Base-by-base conservation (phyloP, 179 eudicot species). In the Heliamphora pulchella region DNA sequence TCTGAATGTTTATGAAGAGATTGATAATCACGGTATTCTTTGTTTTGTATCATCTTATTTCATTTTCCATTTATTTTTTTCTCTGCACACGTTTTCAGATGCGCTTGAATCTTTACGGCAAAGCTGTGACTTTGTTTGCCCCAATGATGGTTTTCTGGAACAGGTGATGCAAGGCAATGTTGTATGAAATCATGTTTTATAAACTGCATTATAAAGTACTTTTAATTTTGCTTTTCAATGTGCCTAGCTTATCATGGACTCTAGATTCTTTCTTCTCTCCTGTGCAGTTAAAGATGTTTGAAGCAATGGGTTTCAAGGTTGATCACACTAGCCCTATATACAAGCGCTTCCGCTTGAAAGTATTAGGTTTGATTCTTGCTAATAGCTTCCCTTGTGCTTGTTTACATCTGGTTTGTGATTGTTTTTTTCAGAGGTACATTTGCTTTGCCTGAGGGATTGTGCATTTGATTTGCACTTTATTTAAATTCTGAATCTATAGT, bases 121-220 rank as follows among this genome's bases (percentile, higher is more conserved):
- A 83, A 87, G 98, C 87, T 90, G 90, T 79, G 94, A 92, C 80
- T 90, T 83, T 80, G 94, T 89, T 72, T 90, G 94, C 84, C 99
- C 99, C 64, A 96, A 96, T 79, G 99, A 96, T 85, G 96, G 97
- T 55, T 96, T 96, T 84, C 77, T 94, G 80, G 99, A 96, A 66
- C 99, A 96, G 98, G 98, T 94, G 85, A 88, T 76, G 74, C 78
- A 78, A 75, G 71, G 43, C 18, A 22, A 79, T 51, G 41, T n/a
- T 77, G 59, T 58, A 2, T 71, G 43, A 8, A 46, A 20, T 61
- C 11, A 18, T 70, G 59, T 51, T 58, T 57, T 9, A 51, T 65
- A 50, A 4, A 15, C 63, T 6, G 63, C 46, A 43, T 66, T 78
- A 41, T 14, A 8, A 78, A 68, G 43, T 66, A 51, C 15, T 51